Evolutionary conservation across 2,329 filamentous ascomycete genomes (phyloP).

Genomic region (Phaeosphaeriaceae sp.): DNA sequence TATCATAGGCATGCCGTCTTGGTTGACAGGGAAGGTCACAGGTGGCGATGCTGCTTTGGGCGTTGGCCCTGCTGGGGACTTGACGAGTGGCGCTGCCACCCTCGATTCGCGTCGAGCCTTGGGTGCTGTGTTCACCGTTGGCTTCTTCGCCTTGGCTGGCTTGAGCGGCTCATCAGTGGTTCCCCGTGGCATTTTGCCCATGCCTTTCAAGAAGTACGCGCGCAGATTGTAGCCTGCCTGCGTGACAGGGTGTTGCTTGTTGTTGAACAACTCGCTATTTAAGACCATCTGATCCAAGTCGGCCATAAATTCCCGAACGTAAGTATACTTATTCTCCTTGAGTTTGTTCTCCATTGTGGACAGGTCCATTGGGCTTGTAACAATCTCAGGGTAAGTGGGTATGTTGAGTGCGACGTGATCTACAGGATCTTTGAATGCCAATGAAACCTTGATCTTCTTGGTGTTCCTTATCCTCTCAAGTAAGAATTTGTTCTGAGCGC

Average conservation of each 20-base stretch:
- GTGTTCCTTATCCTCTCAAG: constrained; percentile 73
- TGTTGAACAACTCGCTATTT: constrained; percentile 86
- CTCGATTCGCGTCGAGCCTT: constrained; percentile 58
- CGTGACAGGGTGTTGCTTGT: constrained; percentile 75
- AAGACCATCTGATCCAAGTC: constrained; percentile 80
- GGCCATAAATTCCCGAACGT: constrained; percentile 73
- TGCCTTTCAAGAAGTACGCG: constrained; percentile 65
- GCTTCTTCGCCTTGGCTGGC: constrained; percentile 62
- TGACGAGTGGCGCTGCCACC: constrained; percentile 50
- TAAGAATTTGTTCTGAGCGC: constrained; percentile 67
- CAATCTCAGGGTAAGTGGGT: constrained; percentile 74
- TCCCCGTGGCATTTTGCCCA: constrained; percentile 65
- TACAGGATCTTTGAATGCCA: constrained; percentile 79
- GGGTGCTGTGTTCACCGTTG: constrained; percentile 34
- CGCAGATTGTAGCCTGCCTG: constrained; percentile 68
- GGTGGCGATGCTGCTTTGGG: constrained; percentile 54
- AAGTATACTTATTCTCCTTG: constrained; percentile 72
- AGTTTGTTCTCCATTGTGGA: constrained; percentile 81
- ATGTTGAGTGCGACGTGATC: constrained; percentile 76
- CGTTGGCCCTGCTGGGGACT: constrained; percentile 51
- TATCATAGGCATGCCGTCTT: constrained; percentile 80
- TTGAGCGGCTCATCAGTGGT: constrained; percentile 62
- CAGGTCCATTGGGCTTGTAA: constrained; percentile 85
- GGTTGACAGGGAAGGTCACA: constrained; percentile 71
- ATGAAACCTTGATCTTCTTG: constrained; percentile 85